phyloP scores from a whole-genome alignment of 768 basidiomycete species.

The Porphyrellus cyaneotinctus region DNA sequence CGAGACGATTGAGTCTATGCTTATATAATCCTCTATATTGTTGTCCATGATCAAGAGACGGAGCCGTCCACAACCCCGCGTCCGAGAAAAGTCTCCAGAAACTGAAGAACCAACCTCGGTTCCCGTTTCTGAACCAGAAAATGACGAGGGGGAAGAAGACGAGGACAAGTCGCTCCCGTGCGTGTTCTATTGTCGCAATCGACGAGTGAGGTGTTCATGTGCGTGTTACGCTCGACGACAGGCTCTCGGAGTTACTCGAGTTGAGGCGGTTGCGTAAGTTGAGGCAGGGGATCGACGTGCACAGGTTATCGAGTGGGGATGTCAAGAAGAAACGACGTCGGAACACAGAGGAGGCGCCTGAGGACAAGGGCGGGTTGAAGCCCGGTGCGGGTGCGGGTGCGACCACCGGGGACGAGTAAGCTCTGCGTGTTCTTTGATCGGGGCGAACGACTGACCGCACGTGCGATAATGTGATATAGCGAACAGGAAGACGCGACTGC shows the following conservation, averaged over 20 bases:
- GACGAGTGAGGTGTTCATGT: background rate
- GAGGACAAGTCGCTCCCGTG: constrained; percentile 47
- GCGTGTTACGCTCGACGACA: constrained; percentile 21
- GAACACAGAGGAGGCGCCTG: constrained; percentile 38
- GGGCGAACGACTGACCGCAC: too few relatives aligned
- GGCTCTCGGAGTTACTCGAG: constrained; percentile 80
- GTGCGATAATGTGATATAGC: constrained; percentile 27
- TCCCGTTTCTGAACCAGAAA: constrained; percentile 7
- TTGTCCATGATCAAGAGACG: constrained; percentile 68
- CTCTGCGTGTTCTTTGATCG: background rate
- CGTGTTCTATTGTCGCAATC: constrained; percentile 18
- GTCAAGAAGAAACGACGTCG: constrained; percentile 65
- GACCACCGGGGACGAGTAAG: constrained; percentile 49
- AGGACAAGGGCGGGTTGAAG: constrained; percentile 54
- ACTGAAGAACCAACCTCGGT: constrained; percentile 10
- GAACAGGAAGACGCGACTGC: constrained; percentile 66
- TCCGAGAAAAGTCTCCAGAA: constrained; percentile 49
- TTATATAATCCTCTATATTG: constrained; percentile 8
- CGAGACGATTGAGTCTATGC: background rate
- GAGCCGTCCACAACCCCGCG: constrained; percentile 55
- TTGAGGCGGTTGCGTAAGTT: constrained; percentile 70
- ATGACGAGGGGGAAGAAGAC: constrained; percentile 30
- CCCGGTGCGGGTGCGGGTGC: constrained; percentile 35
- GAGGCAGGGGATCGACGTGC: constrained; percentile 80
- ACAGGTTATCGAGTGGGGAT: constrained; percentile 83